Evolutionary conservation across 768 basidiomycete genomes (phyloP).

Genomic region (Mycena olivaceomarginata): DNA sequence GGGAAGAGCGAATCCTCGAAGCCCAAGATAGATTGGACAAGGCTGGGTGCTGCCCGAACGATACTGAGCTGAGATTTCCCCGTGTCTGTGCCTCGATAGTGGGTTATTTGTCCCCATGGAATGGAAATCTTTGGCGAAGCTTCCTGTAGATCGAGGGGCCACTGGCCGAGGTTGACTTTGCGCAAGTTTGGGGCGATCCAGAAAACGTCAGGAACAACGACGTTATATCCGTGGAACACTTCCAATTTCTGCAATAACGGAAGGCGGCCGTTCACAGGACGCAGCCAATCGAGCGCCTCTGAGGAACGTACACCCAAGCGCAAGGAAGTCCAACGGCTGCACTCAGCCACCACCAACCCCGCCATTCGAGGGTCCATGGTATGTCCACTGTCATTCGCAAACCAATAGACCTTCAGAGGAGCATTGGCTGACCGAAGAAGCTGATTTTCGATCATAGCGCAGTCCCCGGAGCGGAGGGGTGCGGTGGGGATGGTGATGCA

Average conservation of each 20-base stretch:
- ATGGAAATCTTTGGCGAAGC: neutral
- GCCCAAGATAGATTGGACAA: too few relatives aligned
- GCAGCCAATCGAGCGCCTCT: too few relatives aligned
- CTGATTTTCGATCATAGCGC: neutral
- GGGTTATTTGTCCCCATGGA: neutral
- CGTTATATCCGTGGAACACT: too few relatives aligned
- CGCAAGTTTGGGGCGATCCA: neutral
- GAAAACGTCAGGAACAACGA: neutral
- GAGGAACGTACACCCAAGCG: neutral
- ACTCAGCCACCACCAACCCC: neutral
- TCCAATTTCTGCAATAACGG: too few relatives aligned
- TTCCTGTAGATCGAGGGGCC: neutral
- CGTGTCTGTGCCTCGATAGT: neutral
- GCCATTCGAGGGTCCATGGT: neutral
- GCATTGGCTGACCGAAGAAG: neutral
- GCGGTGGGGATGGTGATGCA: neutral
- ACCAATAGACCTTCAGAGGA: neutral
- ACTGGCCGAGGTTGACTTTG: neutral
- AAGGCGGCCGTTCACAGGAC: too few relatives aligned
- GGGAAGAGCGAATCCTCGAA: too few relatives aligned
- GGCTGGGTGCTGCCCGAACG: too few relatives aligned
- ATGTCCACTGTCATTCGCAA: neutral
- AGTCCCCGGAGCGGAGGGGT: neutral
- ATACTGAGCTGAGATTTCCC: too few relatives aligned
- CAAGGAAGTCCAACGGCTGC: neutral